Evolutionary conservation across 202 grass and related monocot species (phyloP), one percentile per base, ranked within the genome.

Genomic region (Setaria italica): DNA sequence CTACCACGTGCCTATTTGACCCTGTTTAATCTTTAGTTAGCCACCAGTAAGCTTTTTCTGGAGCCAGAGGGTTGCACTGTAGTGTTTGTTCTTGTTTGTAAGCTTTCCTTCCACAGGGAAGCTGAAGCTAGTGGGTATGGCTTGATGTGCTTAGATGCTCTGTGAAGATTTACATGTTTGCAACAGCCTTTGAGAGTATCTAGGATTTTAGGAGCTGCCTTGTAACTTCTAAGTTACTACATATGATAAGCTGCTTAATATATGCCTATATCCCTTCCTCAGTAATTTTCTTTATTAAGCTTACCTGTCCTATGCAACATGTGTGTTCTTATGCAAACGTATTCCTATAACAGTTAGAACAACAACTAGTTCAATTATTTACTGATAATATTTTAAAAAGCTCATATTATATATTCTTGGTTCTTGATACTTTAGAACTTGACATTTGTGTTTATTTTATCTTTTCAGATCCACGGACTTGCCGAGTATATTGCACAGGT

Each of bases 401-500:
- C 7, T 65, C 32, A 71, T 35, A 4, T 41, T 79, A 35, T 67
- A 59, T 70, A 5, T 49, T 77, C 3, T 67, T 33, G 5, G 10
- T 78, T 78, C 20, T 25, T 81, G 46, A 49, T 78, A 46, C 65
- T 87, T 82, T 67, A 76, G 82, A 77, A 92, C 80, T 83, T 99
- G 86, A 99, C 65, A 84, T 85, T 35, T 87, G 56, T 87, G 88
- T 91, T 54, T 94, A 32, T 92, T 76, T 78, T 85, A 50, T 91
- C 29, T 90, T 96, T 92, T 85, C 97, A 99, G 97, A 88, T 91
- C 78, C 94, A 99, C 0, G 97, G 92, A n/a, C 90, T 99, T 80
- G 94, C 97, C 33, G 97, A 99, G 81, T 99, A 99, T 84, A 97
- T 99, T 45, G 97, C 97, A 74, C 97, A 99, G 97, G 97, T 99